phyloP scores from a whole-genome alignment of 306 rosid species.

The Elaeagnus macrophylla region DNA sequence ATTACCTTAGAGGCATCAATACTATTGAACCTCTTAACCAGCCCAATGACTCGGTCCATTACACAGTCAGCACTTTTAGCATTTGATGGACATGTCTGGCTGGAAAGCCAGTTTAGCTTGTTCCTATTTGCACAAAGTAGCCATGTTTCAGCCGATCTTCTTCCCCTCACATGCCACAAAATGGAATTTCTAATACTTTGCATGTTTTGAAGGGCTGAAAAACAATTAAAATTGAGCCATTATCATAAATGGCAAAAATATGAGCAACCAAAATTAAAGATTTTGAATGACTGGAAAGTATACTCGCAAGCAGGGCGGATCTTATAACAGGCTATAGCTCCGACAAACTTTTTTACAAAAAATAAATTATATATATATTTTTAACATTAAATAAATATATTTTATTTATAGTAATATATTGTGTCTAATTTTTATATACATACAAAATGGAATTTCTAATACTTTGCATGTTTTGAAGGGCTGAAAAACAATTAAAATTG shows the following conservation, averaged over 20 bases:
- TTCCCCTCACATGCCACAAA: slow-evolving; percentile 43
- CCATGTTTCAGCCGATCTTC: slow-evolving; percentile 33
- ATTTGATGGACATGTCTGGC: slow-evolving; percentile 32
- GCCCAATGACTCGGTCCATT: slow-evolving; percentile 45
- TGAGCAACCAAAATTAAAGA: background rate
- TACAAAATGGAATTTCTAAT: slow-evolving; percentile 48
- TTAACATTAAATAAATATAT: no score
- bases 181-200: slow-evolving; percentile 52
- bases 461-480: slow-evolving; percentile 42
- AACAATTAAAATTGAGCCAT: slow-evolving; percentile 10
- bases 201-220: slow-evolving; percentile 31
- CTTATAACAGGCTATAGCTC: no score
- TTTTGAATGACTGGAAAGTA: no score
- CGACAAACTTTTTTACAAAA: no score
- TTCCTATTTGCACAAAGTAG: slow-evolving; percentile 22
- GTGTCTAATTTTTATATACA: no score
- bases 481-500: slow-evolving; percentile 13
- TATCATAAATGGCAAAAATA: background rate
- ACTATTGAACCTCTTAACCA: slow-evolving; percentile 55
- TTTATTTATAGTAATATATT: no score
- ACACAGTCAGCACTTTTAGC: slow-evolving; percentile 29
- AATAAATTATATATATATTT: no score
- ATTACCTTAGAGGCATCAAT: slow-evolving; percentile 53
- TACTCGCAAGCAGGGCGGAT: no score
- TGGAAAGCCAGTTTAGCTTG: slow-evolving; percentile 22